Conservation (phyloP, 2,329 filamentous ascomycete species). For the Colletotrichum somersetense region DNA sequence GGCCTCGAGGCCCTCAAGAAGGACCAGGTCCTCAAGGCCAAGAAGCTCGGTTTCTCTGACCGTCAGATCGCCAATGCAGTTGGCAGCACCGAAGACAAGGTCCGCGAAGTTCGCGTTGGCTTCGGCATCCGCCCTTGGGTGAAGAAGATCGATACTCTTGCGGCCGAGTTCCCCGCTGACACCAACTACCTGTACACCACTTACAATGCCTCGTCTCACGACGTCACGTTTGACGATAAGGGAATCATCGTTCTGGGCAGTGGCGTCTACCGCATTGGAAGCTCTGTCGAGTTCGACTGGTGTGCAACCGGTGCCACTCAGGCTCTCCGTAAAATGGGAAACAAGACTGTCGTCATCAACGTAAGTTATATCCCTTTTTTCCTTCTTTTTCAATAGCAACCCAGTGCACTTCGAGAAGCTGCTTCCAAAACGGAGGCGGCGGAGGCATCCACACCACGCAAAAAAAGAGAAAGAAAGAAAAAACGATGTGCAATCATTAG, state of each 20-base stretch:
- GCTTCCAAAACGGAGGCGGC: no score
- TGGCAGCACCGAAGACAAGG: conserved; percentile 87
- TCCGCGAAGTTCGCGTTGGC: conserved; percentile 84
- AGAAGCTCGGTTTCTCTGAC: conserved; percentile 98
- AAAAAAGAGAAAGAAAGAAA: no score
- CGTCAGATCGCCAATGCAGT: conserved; percentile 92
- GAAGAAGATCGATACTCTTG: conserved; percentile 98
- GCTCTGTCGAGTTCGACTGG: conserved; percentile 99
- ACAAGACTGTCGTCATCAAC: conserved; percentile 99
- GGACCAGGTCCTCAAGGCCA: conserved; percentile 89
- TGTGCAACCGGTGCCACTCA: conserved; percentile 92
- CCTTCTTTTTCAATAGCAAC: neutral
- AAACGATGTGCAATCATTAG: no score
- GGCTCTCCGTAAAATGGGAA: conserved; percentile 85
- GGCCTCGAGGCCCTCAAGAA: conserved; percentile 87
- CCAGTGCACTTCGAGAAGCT: no score
- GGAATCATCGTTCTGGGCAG: conserved; percentile 90
- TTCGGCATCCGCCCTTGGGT: conserved; percentile 96
- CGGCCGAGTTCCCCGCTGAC: conserved; percentile 94
- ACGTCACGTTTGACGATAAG: conserved; percentile 93
- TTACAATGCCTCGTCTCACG: conserved; percentile 95
- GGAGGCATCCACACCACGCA: no score
- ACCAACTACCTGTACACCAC: conserved; percentile 98
- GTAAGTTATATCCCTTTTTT: conserved; percentile 57
- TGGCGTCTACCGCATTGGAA: conserved; percentile 97